Evolutionary conservation across 2,329 filamentous ascomycete genomes (phyloP), one percentile per base, ranked within the genome.

Genomic region (Parasarocladium wereldwijsianum): DNA sequence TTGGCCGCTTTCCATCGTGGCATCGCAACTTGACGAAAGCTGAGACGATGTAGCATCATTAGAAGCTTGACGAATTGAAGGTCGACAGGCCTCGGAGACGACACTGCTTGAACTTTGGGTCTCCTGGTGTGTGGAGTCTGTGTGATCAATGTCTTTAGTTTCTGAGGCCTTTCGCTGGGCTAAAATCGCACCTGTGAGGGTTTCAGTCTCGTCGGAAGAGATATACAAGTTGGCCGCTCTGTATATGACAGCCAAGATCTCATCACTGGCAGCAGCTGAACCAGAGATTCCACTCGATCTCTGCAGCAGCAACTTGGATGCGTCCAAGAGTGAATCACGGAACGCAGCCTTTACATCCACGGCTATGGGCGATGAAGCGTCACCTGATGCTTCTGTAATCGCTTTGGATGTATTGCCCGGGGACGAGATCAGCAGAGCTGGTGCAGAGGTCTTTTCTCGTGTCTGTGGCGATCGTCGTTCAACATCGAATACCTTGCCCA

Each of bases 401-500:
- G 17, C 32, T 7, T 41, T 35, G 4, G 39, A 26, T 25, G 44
- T 32, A 12, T 24, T 30, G 28, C 20, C 28, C 6, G 16, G 23
- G 13, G 23, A 19, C 5, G 20, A 17, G 8, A 15, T 12, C 6
- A 24, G 19, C 6, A 21, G 17, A 6, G 28, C 18, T n/a, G 28
- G 20, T n/a, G n/a, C n/a, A n/a, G n/a, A n/a, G n/a, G n/a, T n/a
- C n/a, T n/a, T n/a, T n/a, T n/a, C n/a, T n/a, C n/a, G n/a, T n/a
- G n/a, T n/a, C n/a, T n/a, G n/a, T n/a, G n/a, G n/a, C n/a, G n/a
- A n/a, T 15, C 29, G 19, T 6, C 19, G 28, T 24, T 69, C 60
- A 2, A 69, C 43, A 23, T 62, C 64, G 27, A 74, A 64, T 11
- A 74, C 62, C 24, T 52, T 57, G 3, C 56, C 63, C 4, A 74